Evolutionary conservation across 106 monocot species (phyloP), one percentile per base, ranked within the genome.

Genomic region (Platanthera zijinensis): DNA sequence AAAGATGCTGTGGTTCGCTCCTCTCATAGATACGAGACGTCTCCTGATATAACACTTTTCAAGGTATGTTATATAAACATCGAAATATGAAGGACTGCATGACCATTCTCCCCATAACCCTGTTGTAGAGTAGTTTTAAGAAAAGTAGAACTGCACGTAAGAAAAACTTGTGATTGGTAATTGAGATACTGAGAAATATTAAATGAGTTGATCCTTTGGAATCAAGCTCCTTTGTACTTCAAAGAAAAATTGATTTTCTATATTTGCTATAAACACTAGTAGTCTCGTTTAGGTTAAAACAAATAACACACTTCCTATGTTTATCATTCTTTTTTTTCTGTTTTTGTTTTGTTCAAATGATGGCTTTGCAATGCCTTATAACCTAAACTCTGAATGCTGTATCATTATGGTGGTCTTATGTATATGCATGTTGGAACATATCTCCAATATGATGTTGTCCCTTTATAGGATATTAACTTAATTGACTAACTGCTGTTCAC

Each of bases 11-110:
- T 75, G 76, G 83, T 89, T 75, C 96, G 96, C 5, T 74, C 76
- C 46, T 85, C 85, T 82, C 96, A 97, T 77, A 89, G 50, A 86
- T 97, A 97, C 77, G 89, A 93, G 86, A 91, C 86, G 64, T 75
- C 93, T 78, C 96, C 96, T 80, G 96, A 97, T 81, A 89, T 97
- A 75, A 85, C 89, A 76, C 89, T 97, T 77, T 93, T 97, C 73
- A 93, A 93, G 93, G 96, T 89, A 75, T 50, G 49, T 10, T 48
- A 50, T 22, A 21, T 72, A 50, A 50, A 50, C 21, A 51, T 72
- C 50, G 50, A 13, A 48, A 48, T 48, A 32, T 71, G 17, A 14
- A 14, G 45, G n/a, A 5, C 5, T 1, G 5, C 5, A 0, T 21
- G 14, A 7, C 18, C 18, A 17, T 61, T 61, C 19, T 61, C 18